Base-by-base conservation (phyloP, 129 eudicot genomes). In the Tagetes erecta region DNA sequence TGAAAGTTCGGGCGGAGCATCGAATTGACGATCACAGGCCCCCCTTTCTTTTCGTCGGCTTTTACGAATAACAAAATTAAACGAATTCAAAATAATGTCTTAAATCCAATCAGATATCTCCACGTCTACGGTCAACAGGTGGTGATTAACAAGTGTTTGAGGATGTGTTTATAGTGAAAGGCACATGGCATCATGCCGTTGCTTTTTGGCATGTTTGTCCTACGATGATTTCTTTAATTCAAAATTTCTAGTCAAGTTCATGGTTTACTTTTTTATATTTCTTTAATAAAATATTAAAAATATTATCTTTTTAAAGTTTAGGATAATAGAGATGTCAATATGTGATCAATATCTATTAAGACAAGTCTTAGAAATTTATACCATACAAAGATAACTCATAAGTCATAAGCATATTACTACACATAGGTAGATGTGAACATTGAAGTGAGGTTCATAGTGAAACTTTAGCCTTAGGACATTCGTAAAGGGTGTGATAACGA, bases 141-240 rank as follows among this genome's bases (percentile, higher is more conserved):
- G 30, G 58, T 46, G 72, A 71, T 78, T 78, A 60, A 71, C 53
- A 8, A 68, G 38, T 34, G 39, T 34, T 36, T 63, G 36, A 34
- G 67, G 44, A 13, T 63, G 71, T 63, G 31, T 70, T 46, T 60
- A 62, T 51, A 14, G 44, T 74, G 78, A 27, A 72, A 14, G 78
- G 64, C 78, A 79, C 83, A 79, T 79, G 78, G 83, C 83, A 79
- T 79, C 83, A 79, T 79, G 83, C 78, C 74, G 74, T 79, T 79
- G 74, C 78, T 35, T 79, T 77, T 79, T 72, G 68, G 74, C 74
- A 79, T 72, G 83, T 79, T 38, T 79, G 83, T 79, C 69, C 42
- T 53, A 42, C 38, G 38, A 78, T 71, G 34, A 12, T 68, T 63
- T 37, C 47, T 37, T 64, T 64, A 38, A 12, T 64, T 64, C 42